Evolutionary conservation across 2,329 filamentous ascomycete genomes (phyloP).

Genomic region (Cytospora piceae): DNA sequence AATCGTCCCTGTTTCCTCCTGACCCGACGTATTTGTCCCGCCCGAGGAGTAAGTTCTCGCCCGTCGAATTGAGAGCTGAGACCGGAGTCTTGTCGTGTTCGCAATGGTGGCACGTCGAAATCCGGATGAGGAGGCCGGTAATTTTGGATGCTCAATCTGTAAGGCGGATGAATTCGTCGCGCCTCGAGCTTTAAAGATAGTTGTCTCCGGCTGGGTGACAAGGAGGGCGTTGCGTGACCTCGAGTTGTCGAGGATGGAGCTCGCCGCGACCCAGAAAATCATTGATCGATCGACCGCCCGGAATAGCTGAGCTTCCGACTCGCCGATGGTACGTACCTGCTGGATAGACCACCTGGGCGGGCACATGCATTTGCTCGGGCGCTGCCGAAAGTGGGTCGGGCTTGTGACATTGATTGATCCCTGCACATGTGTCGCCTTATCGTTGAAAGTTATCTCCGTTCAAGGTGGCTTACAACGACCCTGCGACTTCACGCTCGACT

Average conservation of each 20-base stretch:
- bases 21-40: neutral
- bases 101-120: neutral
- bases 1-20: neutral
- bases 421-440: neutral
- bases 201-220: neutral
- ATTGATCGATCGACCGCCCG: conserved; percentile 9
- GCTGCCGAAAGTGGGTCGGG: conserved; percentile 19
- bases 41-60: neutral
- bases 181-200: neutral
- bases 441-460: neutral
- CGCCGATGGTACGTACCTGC: conserved; percentile 4
- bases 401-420: neutral
- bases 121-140: neutral
- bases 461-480: too few species aligned
- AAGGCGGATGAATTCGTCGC: neutral
- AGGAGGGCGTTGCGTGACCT: neutral
- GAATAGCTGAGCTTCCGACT: conserved; percentile 23
- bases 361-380: neutral
- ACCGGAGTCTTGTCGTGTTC: neutral
- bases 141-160: neutral
- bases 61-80: neutral
- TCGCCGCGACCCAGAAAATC: conserved; percentile 20
- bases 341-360: neutral
- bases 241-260: neutral
- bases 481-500: too few species aligned